A percentile compares a stretch with the other conserved stretches of the same genome.
phyloP scores from a whole-genome alignment of 108 stramenopile species.

The Nitzschia sp. region DNA sequence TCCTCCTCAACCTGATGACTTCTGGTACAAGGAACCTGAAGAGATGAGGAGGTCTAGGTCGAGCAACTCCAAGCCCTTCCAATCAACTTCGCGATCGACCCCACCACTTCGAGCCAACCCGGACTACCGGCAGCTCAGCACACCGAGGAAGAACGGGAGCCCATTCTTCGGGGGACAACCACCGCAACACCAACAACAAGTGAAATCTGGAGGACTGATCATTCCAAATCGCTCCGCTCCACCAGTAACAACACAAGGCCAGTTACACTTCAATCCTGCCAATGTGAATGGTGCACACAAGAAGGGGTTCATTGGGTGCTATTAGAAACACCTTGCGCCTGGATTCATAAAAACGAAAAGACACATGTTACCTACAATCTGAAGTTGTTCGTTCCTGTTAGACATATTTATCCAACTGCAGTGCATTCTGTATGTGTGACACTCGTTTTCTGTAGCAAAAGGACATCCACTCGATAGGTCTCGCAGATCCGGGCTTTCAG shows the following conservation, averaged over 20 bases:
- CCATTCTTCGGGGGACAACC: not conserved
- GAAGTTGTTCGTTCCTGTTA: too few species aligned
- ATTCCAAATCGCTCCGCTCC: not conserved
- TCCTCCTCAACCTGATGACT: not conserved
- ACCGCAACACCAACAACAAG: too few species aligned
- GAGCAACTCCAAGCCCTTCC: conserved; percentile 11
- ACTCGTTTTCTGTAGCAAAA: conserved; percentile 3
- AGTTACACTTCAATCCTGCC: not conserved
- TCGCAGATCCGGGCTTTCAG: conserved; percentile 11
- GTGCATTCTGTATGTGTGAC: not conserved
- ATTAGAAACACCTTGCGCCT: not conserved
- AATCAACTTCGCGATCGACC: not conserved
- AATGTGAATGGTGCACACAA: not conserved
- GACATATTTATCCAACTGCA: too few species aligned
- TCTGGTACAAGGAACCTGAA: not conserved
- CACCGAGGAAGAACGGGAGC: not conserved
- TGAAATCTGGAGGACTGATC: not conserved
- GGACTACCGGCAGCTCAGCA: conserved; percentile 9
- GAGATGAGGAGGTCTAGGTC: not conserved
- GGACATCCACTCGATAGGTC: conserved; percentile 10
- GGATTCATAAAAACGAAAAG: too few species aligned
- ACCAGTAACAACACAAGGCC: not conserved
- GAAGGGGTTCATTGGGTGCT: conserved; percentile 11
- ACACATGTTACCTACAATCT: too few species aligned
- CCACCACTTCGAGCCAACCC: conserved; percentile 17